phyloP scores from a whole-genome alignment of 73 alveolate species.

The Paramecium sonneborni region DNA sequence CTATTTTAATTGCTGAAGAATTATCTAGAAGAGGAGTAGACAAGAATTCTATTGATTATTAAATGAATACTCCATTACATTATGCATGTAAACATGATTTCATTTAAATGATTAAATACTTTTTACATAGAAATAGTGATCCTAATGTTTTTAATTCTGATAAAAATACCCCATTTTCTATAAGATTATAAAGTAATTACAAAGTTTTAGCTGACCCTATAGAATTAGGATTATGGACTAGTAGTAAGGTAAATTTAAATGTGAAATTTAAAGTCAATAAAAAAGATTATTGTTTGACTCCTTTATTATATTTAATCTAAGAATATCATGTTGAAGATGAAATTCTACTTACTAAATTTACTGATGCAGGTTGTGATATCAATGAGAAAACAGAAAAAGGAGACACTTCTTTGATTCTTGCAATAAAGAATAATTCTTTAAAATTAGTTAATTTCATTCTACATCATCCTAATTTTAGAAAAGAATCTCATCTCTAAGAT shows the following conservation, averaged over 20 bases:
- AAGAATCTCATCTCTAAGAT: constrained; percentile 72
- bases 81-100: constrained; percentile 70
- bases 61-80: constrained; percentile 76
- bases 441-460: constrained; percentile 71
- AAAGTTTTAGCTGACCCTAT: background rate
- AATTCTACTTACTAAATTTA: background rate
- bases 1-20: background rate
- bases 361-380: constrained; percentile 56
- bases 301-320: constrained; percentile 3
- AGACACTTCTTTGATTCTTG: constrained; percentile 80
- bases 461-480: constrained; percentile 54
- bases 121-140: constrained; percentile 54
- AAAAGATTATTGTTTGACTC: background rate
- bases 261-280: background rate
- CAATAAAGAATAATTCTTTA: constrained; percentile 79
- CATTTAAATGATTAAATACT: constrained; percentile 29
- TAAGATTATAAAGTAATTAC: constrained; percentile 45
- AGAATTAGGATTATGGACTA: background rate
- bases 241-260: background rate
- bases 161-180: constrained; percentile 51
- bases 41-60: constrained; percentile 58
- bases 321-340: background rate
- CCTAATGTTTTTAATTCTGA: constrained; percentile 48
- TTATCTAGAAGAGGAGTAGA: constrained; percentile 71
- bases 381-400: constrained; percentile 76